These are phyloP conservation scores for Penicillium chermesinum DNA, from an alignment of 495 filamentous ascomycete genomes.

Conservation along the genomic window DNA sequence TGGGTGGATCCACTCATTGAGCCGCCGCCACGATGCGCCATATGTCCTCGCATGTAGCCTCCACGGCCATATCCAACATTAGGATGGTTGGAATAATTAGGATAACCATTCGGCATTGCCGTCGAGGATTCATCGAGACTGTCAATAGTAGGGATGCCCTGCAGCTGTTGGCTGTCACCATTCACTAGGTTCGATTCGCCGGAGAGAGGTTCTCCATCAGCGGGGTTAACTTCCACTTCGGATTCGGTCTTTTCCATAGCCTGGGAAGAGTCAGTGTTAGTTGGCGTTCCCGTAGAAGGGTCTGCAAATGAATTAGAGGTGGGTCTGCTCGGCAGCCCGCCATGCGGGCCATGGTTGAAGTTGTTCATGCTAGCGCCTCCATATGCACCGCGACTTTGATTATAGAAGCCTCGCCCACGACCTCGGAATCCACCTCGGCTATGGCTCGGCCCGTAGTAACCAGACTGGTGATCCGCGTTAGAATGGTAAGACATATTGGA, in stretches of 20 bases:
- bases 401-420: constrained; percentile 56
- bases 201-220: constrained; percentile 10
- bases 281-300: neutral
- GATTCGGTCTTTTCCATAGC: constrained; percentile 10
- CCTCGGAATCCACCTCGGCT: constrained; percentile 58
- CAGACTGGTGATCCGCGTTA: constrained; percentile 57
- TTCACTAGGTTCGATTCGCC: constrained; percentile 10
- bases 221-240: constrained; percentile 16
- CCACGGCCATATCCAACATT: constrained; percentile 33
- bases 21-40: constrained; percentile 23
- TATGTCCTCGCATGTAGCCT: constrained; percentile 29
- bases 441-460: constrained; percentile 53
- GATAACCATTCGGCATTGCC: constrained; percentile 17
- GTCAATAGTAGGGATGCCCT: constrained; percentile 45
- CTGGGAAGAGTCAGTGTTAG: constrained; percentile 3
- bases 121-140: constrained; percentile 31
- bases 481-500: constrained; percentile 61
- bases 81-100: constrained; percentile 19
- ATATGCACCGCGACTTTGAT: constrained; percentile 51
- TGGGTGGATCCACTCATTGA: constrained; percentile 23
- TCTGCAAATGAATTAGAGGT: constrained; percentile 12
- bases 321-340: constrained; percentile 30
- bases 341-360: constrained; percentile 33
- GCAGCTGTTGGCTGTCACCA: constrained; percentile 22
- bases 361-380: constrained; percentile 33